phyloP scores from a whole-genome alignment of 23 red algal species.

The Gracilaria caudata region DNA sequence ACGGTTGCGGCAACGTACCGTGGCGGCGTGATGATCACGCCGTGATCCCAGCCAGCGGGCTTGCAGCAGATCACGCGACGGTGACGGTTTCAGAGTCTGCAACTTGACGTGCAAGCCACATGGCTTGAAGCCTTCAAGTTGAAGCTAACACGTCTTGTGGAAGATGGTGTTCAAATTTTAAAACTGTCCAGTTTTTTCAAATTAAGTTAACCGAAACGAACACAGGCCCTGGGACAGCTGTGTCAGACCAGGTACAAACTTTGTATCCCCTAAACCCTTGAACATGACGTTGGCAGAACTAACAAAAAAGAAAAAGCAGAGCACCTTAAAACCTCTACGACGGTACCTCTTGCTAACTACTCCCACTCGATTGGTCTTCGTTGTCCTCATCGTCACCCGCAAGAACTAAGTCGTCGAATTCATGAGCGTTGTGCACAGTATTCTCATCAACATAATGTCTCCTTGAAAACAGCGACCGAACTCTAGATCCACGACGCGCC shows the following conservation, averaged over 20 bases:
- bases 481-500: not conserved
- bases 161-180: too few relatives aligned
- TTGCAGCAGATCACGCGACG: not conserved
- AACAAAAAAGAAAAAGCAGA: not conserved
- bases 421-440: conserved; percentile 2
- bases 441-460: not conserved
- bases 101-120: too few relatives aligned
- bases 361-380: not conserved
- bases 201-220: not conserved
- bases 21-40: not conserved
- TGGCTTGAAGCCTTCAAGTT: not conserved
- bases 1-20: not conserved
- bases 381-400: not conserved
- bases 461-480: conserved; percentile 11
- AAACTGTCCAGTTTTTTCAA: too few relatives aligned
- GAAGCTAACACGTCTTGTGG: not conserved
- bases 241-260: too few relatives aligned
- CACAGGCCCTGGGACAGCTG: too few relatives aligned
- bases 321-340: not conserved
- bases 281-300: too few relatives aligned
- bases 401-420: not conserved
- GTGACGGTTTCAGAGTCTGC: too few relatives aligned
- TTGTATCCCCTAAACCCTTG: too few relatives aligned
- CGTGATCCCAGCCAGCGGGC: not conserved
- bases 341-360: not conserved